Conservation (phyloP, 805 yeast genomes). For the Ogataea salicorniae region DNA sequence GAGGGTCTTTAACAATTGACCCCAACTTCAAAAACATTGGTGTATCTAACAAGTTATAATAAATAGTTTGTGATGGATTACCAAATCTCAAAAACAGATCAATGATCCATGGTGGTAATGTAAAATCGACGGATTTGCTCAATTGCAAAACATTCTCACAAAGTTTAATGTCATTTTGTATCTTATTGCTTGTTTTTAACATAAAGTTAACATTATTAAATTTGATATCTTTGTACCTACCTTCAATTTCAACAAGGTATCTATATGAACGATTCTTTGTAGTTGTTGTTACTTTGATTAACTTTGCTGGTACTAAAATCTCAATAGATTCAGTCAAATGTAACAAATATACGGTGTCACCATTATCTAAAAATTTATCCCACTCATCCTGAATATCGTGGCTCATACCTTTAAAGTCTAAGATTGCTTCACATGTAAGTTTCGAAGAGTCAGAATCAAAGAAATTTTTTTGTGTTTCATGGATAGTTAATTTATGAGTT, state of each 20-base stretch:
- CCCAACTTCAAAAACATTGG: constrained; percentile 16
- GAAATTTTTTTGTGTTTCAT: neutral
- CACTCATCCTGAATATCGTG: constrained; percentile 5
- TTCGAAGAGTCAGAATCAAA: neutral
- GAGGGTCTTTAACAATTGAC: constrained; percentile 15
- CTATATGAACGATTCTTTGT: constrained; percentile 1
- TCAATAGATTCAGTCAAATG: neutral
- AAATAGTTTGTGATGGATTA: constrained; percentile 14
- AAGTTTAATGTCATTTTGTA: neutral
- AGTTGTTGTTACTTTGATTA: neutral
- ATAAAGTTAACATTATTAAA: neutral
- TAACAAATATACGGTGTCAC: constrained; percentile 1
- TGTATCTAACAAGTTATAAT: constrained; percentile 6
- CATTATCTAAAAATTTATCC: constrained; percentile 3
- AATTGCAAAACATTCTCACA: neutral
- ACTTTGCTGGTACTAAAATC: neutral
- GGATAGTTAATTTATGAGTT: neutral
- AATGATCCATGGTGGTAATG: constrained; percentile 32
- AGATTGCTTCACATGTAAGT: neutral
- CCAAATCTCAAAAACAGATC: constrained; percentile 32
- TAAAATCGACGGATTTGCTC: neutral
- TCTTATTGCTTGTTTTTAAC: constrained; percentile 1
- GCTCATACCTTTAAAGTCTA: constrained; percentile 9
- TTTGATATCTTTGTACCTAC: neutral
- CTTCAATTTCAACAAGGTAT: constrained; percentile 1